A percentile compares a stretch with the other conserved stretches of the same genome.
Conservation (phyloP, 202 grass and related monocot genomes). For the Schoenoplectus tabernaemontani region DNA sequence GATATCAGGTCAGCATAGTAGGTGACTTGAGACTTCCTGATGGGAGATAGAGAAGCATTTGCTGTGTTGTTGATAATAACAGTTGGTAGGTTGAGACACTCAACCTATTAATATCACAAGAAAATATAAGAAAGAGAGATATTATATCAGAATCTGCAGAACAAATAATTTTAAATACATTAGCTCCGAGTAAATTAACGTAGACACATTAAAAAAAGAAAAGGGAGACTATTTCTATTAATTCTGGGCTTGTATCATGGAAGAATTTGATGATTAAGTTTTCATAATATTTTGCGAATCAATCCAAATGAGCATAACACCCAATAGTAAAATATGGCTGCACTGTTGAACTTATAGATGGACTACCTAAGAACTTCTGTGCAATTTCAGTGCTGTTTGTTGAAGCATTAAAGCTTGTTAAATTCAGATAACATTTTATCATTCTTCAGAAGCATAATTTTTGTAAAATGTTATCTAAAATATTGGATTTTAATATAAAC, state of each 20-base stretch:
- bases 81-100: slow-evolving; percentile 38
- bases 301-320: too few relatives aligned
- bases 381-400: too few relatives aligned
- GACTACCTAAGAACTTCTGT: too few relatives aligned
- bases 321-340: too few relatives aligned
- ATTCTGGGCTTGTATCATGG: background rate
- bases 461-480: too few relatives aligned
- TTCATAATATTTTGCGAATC: background rate
- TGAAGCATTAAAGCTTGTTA: too few relatives aligned
- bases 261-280: background rate
- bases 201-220: background rate
- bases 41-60: background rate
- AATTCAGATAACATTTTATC: too few relatives aligned
- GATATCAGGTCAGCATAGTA: slow-evolving; percentile 51
- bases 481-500: too few relatives aligned
- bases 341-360: too few relatives aligned
- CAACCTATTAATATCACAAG: slow-evolving; percentile 15
- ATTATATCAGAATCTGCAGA: background rate
- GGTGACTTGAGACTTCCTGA: slow-evolving; percentile 21
- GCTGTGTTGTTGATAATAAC: slow-evolving; percentile 37
- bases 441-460: too few relatives aligned
- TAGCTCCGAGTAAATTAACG: background rate
- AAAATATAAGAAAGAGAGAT: background rate
- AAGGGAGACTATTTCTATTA: background rate
- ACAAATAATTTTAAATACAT: background rate